phyloP scores from a whole-genome alignment of 352 stramenopile species.

The Blastocystis sp. region DNA sequence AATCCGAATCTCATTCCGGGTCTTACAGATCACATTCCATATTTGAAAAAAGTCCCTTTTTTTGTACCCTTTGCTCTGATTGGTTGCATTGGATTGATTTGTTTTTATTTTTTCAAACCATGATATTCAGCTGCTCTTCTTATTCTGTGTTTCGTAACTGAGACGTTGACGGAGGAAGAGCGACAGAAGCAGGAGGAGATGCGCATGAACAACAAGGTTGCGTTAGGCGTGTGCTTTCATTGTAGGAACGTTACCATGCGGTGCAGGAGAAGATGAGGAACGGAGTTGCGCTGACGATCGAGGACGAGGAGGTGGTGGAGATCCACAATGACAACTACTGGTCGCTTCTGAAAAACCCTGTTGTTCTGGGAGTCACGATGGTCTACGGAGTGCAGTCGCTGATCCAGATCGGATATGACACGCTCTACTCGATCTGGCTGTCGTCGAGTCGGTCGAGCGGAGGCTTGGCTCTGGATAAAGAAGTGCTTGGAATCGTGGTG shows the following conservation, averaged over 20 bases:
- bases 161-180: background rate
- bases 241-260: too few relatives aligned
- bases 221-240: too few relatives aligned
- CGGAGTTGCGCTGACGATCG: too few relatives aligned
- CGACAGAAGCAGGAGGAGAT: background rate
- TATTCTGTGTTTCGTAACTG: background rate
- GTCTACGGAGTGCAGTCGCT: constrained; percentile 2
- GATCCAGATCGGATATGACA: background rate
- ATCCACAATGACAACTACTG: background rate
- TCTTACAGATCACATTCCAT: background rate
- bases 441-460: background rate
- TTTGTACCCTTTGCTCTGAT: background rate
- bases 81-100: background rate
- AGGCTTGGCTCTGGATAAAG: background rate
- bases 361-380: background rate
- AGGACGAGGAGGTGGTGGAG: too few relatives aligned
- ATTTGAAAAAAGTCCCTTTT: background rate
- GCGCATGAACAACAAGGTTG: background rate
- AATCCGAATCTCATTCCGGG: background rate
- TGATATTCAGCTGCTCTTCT: background rate
- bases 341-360: background rate
- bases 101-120: background rate
- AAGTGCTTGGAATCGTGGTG: background rate
- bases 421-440: background rate
- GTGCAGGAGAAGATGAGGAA: too few relatives aligned